Evolutionary conservation across 2,329 filamentous ascomycete genomes (phyloP).

Genomic region (Alternaria gaisen): DNA sequence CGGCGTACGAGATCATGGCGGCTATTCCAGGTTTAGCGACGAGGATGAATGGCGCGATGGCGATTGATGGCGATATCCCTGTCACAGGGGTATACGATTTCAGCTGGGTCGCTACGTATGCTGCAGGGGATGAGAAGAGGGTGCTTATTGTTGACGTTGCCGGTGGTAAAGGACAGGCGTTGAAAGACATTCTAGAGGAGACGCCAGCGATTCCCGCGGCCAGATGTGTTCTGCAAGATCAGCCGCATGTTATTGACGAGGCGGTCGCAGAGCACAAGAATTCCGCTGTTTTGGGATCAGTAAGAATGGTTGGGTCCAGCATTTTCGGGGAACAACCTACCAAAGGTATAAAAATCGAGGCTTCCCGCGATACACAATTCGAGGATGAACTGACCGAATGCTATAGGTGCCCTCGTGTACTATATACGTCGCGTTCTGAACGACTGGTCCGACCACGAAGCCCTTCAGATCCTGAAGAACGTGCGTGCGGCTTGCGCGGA

Average conservation of each 20-base stretch:
- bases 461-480: conserved; percentile 13
- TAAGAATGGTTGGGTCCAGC: conserved; percentile 13
- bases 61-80: conserved; percentile 12
- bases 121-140: conserved; percentile 4
- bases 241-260: conserved; percentile 14
- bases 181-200: conserved; percentile 15
- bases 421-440: conserved; percentile 16
- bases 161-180: conserved; percentile 13
- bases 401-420: conserved; percentile 16
- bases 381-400: neutral
- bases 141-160: conserved; percentile 16
- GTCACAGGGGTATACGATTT: conserved; percentile 15
- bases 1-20: conserved; percentile 17
- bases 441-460: conserved; percentile 15
- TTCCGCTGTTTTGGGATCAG: conserved; percentile 12
- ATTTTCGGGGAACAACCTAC: conserved; percentile 14
- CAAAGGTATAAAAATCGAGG: conserved; percentile 5
- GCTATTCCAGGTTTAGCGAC: conserved; percentile 9
- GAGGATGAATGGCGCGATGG: conserved; percentile 13
- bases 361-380: neutral
- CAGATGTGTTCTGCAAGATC: conserved; percentile 15
- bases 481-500: conserved; percentile 11
- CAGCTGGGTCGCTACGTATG: conserved; percentile 13
- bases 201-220: conserved; percentile 9
- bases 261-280: conserved; percentile 10